Percentiles rank a stretch among this genome's conserved stretches.
Evolutionary conservation across 306 rosid species (phyloP).

Genomic region (Senna tora): DNA sequence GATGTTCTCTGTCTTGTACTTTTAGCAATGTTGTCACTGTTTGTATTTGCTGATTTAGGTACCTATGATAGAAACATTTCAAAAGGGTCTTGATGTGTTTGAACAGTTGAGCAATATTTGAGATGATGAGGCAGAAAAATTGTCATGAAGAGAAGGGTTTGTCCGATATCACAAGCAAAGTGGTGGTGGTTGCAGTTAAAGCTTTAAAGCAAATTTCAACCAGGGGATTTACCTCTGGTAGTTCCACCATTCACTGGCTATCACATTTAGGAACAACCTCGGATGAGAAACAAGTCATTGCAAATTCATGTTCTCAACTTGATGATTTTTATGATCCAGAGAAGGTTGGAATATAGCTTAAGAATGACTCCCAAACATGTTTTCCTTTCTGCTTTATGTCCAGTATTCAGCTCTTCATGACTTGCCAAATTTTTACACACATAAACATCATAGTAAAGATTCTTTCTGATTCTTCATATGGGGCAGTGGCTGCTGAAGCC

Average conservation of each 20-base stretch:
- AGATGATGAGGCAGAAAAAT: slow-evolving; percentile 57
- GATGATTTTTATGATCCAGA: slow-evolving; percentile 80
- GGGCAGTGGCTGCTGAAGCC: slow-evolving; percentile 89
- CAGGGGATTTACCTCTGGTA: slow-evolving; percentile 85
- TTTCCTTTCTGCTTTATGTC: slow-evolving; percentile 7
- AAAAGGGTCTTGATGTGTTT: not conserved
- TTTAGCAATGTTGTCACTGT: no score
- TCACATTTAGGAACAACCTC: slow-evolving; percentile 58
- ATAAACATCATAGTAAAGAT: slow-evolving; percentile 80
- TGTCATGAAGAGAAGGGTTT: slow-evolving; percentile 33
- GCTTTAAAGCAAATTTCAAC: slow-evolving; percentile 84
- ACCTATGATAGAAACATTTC: no score
- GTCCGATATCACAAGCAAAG: slow-evolving; percentile 45
- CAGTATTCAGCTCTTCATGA: slow-evolving; percentile 32
- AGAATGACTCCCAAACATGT: not conserved
- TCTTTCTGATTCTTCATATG: slow-evolving; percentile 57
- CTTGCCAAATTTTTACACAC: slow-evolving; percentile 47
- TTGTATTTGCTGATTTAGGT: no score
- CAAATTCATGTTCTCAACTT: slow-evolving; percentile 83
- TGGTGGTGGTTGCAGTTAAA: slow-evolving; percentile 89
- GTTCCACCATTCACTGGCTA: slow-evolving; percentile 60
- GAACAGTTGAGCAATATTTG: slow-evolving; percentile 41
- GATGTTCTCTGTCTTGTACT: no score
- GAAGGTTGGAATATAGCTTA: slow-evolving; percentile 56
- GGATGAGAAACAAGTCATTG: slow-evolving; percentile 75